Percentiles rank a stretch among this genome's conserved stretches.
phyloP scores from a whole-genome alignment of 768 basidiomycete genomes.

The Cystoderma amianthinum region DNA sequence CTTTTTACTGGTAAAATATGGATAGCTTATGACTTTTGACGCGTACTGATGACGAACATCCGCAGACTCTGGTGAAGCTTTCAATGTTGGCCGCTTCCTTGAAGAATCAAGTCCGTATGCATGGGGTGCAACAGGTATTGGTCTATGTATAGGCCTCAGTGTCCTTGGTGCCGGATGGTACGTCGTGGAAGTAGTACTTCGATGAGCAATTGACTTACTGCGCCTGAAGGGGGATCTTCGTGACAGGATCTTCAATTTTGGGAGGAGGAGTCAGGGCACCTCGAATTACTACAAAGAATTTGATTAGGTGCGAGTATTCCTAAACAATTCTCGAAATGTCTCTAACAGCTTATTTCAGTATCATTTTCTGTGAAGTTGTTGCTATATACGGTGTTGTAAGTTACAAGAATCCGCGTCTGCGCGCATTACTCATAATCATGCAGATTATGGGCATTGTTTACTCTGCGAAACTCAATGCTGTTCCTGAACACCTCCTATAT shows the following conservation, averaged over 20 bases:
- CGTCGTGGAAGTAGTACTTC: conserved; percentile 4
- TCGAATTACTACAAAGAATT: conserved; percentile 92
- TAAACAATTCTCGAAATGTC: not conserved
- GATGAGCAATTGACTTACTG: not conserved
- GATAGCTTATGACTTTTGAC: not conserved
- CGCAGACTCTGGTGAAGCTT: conserved; percentile 79
- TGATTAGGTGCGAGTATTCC: conserved; percentile 70
- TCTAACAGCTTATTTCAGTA: conserved; percentile 38
- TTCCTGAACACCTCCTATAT: conserved; percentile 67
- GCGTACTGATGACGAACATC: not conserved
- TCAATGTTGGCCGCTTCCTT: conserved; percentile 91
- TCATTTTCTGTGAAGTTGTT: conserved; percentile 99
- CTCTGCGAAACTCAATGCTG: conserved; percentile 65
- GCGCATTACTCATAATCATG: conserved; percentile 1
- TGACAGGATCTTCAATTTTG: conserved; percentile 94
- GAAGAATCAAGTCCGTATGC: conserved; percentile 92
- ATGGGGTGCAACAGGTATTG: conserved; percentile 89
- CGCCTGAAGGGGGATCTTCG: conserved; percentile 82
- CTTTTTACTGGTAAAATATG: conserved; percentile 73
- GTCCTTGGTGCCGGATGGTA: conserved; percentile 96
- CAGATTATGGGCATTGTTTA: conserved; percentile 97
- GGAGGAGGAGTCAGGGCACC: conserved; percentile 94
- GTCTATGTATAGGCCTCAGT: conserved; percentile 88
- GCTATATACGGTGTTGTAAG: conserved; percentile 95
- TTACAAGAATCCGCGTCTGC: conserved; percentile 7